phyloP scores from a whole-genome alignment of 192 early-diverging fungal species.

The Umbelopsis sp. region DNA sequence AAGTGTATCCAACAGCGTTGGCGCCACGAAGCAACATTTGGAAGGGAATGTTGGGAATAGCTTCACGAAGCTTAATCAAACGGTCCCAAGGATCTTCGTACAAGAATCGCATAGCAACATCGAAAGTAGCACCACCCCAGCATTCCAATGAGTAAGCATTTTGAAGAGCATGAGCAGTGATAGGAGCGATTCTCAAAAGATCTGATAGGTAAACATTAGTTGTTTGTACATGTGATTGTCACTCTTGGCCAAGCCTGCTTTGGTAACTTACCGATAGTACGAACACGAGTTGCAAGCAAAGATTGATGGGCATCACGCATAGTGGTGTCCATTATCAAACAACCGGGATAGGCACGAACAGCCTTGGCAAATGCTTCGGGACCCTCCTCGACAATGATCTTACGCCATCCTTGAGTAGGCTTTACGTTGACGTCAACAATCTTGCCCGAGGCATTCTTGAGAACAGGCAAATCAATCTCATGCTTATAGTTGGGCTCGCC shows the following conservation, averaged over 20 bases:
- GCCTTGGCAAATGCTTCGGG: conserved; percentile 92
- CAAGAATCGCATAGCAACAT: conserved; percentile 95
- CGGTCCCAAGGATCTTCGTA: conserved; percentile 98
- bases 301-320: conserved; percentile 97
- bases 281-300: conserved; percentile 93
- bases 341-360: conserved; percentile 82
- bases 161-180: conserved; percentile 84
- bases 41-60: conserved; percentile 97
- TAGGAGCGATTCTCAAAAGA: conserved; percentile 78
- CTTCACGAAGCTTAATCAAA: conserved; percentile 76
- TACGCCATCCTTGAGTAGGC: conserved; percentile 84
- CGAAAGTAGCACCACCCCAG: conserved; percentile 99
- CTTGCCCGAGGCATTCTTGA: conserved; percentile 51
- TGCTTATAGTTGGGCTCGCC: conserved; percentile 70
- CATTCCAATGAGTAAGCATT: conserved; percentile 94
- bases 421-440: conserved; percentile 58
- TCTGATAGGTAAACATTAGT: conserved; percentile 31
- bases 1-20: conserved; percentile 97
- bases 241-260: neutral
- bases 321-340: conserved; percentile 95
- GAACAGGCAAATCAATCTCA: conserved; percentile 66
- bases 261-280: conserved; percentile 85
- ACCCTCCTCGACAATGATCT: conserved; percentile 82
- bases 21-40: conserved; percentile 98
- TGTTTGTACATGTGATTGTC: too few species aligned